Conservation (phyloP, 148 eudicot species). For the Heliosperma pusillum region DNA sequence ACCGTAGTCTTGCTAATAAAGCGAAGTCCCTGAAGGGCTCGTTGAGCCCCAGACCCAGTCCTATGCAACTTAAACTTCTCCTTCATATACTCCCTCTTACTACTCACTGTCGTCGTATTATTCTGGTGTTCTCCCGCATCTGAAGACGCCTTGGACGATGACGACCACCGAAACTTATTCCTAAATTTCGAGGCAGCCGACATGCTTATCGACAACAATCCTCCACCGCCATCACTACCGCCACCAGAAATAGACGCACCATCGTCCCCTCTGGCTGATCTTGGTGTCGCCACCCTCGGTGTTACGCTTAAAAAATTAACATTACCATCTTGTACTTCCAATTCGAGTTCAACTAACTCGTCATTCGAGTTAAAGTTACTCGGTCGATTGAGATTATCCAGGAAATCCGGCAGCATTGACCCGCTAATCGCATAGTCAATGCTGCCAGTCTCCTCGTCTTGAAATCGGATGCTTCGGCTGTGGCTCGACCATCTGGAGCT, state of each 20-base stretch:
- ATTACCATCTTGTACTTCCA: slow-evolving; percentile 50
- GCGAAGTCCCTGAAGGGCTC: slow-evolving; percentile 71
- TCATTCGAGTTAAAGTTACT: slow-evolving; percentile 1
- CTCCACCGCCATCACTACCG: slow-evolving; percentile 3
- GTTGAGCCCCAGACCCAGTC: slow-evolving; percentile 56
- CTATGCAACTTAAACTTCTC: slow-evolving; percentile 49
- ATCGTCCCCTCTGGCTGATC: neutral
- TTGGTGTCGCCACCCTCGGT: slow-evolving; percentile 29
- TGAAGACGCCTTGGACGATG: slow-evolving; percentile 18
- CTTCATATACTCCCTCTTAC: slow-evolving; percentile 42
- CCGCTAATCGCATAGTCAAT: slow-evolving; percentile 29
- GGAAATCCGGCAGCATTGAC: slow-evolving; percentile 74
- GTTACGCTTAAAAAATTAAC: slow-evolving; percentile 57
- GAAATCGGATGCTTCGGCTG: slow-evolving; percentile 37
- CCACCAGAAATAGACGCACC: neutral
- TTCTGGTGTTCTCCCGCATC: slow-evolving; percentile 25
- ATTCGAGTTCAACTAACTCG: slow-evolving; percentile 78
- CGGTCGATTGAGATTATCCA: slow-evolving; percentile 34
- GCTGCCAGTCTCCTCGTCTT: slow-evolving; percentile 33
- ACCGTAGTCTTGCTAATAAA: slow-evolving; percentile 59
- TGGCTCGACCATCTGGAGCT: slow-evolving; percentile 39
- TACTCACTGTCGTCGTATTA: too few species aligned
- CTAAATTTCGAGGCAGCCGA: slow-evolving; percentile 52
- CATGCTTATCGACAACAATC: slow-evolving; percentile 41
- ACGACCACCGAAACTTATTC: slow-evolving; percentile 39